Percentiles rank a stretch among this genome's conserved stretches.
Evolutionary conservation across 106 monocot genomes (phyloP).

Genomic region (Iris macrosiphon): DNA sequence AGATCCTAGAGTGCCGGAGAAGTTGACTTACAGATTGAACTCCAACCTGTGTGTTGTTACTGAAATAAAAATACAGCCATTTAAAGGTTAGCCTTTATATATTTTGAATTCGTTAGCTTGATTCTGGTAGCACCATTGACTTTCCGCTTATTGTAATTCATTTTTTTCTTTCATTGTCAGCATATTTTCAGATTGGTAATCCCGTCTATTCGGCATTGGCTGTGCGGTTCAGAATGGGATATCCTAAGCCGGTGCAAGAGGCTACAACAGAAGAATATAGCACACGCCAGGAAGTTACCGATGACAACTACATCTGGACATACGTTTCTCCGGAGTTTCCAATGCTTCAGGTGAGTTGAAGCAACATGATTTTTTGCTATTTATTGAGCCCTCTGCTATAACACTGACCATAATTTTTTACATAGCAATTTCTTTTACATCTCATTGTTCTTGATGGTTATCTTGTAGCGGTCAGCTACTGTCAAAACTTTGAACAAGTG

Average conservation of each 20-base stretch:
- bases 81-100: conserved; percentile 31
- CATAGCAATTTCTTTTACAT: no score
- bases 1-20: conserved; percentile 43
- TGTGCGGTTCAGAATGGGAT: conserved; percentile 53
- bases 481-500: no score
- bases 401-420: no score
- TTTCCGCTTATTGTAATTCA: background rate
- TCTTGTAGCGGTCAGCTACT: no score
- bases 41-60: conserved; percentile 44
- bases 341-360: conserved; percentile 38
- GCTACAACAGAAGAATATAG: background rate
- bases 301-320: conserved; percentile 36
- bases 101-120: background rate
- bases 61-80: conserved; percentile 60
- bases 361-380: background rate
- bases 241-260: background rate
- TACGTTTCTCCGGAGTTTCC: conserved; percentile 53
- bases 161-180: background rate
- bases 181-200: conserved; percentile 23
- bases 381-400: no score
- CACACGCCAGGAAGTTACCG: background rate
- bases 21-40: conserved; percentile 35
- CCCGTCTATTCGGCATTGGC: conserved; percentile 48
- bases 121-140: background rate
- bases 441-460: no score